Evolutionary conservation across 129 eudicot genomes (phyloP), one percentile per base, ranked within the genome.

Genomic region (Scalesia atractyloides): DNA sequence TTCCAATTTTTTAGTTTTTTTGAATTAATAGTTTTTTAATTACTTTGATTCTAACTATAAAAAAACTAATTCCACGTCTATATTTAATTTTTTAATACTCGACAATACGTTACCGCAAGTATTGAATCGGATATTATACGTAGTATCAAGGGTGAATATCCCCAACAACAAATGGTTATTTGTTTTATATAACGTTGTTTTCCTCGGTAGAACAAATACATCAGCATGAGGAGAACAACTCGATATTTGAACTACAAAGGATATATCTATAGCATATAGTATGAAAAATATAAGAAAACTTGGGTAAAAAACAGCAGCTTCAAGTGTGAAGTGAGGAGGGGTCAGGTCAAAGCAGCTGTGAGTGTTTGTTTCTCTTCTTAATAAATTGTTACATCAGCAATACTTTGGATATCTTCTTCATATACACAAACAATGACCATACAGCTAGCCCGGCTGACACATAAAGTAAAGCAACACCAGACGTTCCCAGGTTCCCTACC

Each of bases 331-430:
- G 70, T 26, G 66, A 24, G 44, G 30, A 24, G 75, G 52, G 52
- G 18, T n/a, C 59, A 13, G 53, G 53, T 34, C 60, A 17, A 58
- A 60, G 76, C 71, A 39, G 71, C 71, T 48, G 58, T 76, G 63
- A 48, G 37, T 49, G 2, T 51, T 19, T 49, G 2, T 51, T 19
- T 76, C 19, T 69, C 53, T 39, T 74, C 19, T 22, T 5, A 59
- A 26, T 59, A 59, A 14, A 30, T 56, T 54, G 48, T 84, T 83
- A 92, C 82, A 61, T 82, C 82, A 94, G 72, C 84, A 93, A 66
- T 57, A 94, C 96, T 84, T 86, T 90, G 82, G 85, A 90, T 73
- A 94, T 94, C 95, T 94, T 94, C 84, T 86, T 90, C 97, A 84
- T 83, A 74, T 94, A 94, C 76, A 90, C 99, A 54, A 83, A 78